Evolutionary conservation across 441 rosid genomes (phyloP).

Genomic region (Croton laevigatus): DNA sequence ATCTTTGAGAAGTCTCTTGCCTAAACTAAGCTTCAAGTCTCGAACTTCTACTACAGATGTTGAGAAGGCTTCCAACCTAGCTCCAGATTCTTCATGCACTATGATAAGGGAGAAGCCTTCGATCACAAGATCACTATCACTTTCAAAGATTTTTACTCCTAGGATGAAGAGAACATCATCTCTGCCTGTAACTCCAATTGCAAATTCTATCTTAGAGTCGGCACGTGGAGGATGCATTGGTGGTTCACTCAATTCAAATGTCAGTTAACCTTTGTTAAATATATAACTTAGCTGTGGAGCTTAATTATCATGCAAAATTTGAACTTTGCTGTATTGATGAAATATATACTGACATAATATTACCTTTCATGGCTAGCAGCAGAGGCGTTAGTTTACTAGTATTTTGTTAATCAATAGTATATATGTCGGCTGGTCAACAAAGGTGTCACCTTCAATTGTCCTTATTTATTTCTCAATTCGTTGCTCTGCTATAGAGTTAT

Average conservation of each 20-base stretch:
- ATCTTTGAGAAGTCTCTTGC: constrained; percentile 64
- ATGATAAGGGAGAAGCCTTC: constrained; percentile 55
- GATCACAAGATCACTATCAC: constrained; percentile 74
- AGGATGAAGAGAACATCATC: constrained; percentile 81
- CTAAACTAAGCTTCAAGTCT: constrained; percentile 70
- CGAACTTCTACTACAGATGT: constrained; percentile 44
- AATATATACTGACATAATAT: background rate
- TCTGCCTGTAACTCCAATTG: constrained; percentile 58
- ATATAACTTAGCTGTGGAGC: constrained; percentile 2
- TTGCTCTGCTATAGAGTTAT: background rate
- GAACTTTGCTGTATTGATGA: background rate
- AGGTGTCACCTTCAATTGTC: background rate
- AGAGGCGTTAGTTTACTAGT: constrained; percentile 6
- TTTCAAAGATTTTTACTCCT: constrained; percentile 81
- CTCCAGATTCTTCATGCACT: constrained; percentile 39
- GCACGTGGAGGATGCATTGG: constrained; percentile 37
- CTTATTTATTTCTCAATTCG: constrained; percentile 5
- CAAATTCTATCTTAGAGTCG: constrained; percentile 46
- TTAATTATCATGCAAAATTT: constrained; percentile 3
- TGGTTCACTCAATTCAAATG: constrained; percentile 48
- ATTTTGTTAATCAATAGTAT: background rate
- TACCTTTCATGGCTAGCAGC: constrained; percentile 7
- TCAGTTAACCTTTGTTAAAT: constrained; percentile 37
- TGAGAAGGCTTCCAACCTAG: constrained; percentile 44
- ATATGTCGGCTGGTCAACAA: constrained; percentile 7